These are phyloP conservation scores for Mycena vulgaris DNA, from an alignment of 768 basidiomycete species.

Conservation along the genomic window DNA sequence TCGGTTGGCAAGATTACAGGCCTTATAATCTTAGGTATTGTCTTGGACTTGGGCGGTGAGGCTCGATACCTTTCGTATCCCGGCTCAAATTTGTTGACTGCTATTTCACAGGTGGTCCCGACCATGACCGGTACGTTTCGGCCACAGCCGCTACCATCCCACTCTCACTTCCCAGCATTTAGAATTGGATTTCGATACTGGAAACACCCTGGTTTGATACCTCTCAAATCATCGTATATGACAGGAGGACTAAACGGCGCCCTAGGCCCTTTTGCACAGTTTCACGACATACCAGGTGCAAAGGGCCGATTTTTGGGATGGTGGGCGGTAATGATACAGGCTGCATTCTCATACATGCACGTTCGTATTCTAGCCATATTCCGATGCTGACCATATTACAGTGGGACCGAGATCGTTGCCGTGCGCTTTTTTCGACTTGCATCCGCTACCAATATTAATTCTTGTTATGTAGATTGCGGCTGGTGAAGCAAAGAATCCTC, in stretches of 20 bases:
- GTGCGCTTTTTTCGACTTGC: constrained; percentile 60
- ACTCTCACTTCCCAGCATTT: background rate
- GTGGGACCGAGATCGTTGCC: constrained; percentile 95
- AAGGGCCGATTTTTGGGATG: constrained; percentile 82
- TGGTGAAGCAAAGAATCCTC: constrained; percentile 92
- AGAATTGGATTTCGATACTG: constrained; percentile 80
- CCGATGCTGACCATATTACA: constrained; percentile 46
- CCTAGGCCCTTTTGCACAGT: constrained; percentile 87
- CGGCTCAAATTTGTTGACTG: background rate
- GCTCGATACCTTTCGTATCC: background rate
- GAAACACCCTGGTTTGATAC: constrained; percentile 70
- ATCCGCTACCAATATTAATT: constrained; percentile 24
- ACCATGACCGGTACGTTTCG: constrained; percentile 72
- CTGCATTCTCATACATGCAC: constrained; percentile 82
- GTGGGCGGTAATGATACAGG: constrained; percentile 82
- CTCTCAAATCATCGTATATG: background rate
- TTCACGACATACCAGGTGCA: constrained; percentile 69
- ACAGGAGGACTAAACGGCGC: background rate
- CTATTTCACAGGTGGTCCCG: constrained; percentile 75
- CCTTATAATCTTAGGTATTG: constrained; percentile 76
- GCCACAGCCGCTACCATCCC: constrained; percentile 45
- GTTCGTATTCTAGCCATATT: constrained; percentile 14
- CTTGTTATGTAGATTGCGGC: constrained; percentile 75
- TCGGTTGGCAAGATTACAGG: constrained; percentile 65
- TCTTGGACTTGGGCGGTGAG: constrained; percentile 85